Evolutionary conservation across 2,329 filamentous ascomycete species (phyloP).

Genomic region (Dendrostoma leiphaemia): DNA sequence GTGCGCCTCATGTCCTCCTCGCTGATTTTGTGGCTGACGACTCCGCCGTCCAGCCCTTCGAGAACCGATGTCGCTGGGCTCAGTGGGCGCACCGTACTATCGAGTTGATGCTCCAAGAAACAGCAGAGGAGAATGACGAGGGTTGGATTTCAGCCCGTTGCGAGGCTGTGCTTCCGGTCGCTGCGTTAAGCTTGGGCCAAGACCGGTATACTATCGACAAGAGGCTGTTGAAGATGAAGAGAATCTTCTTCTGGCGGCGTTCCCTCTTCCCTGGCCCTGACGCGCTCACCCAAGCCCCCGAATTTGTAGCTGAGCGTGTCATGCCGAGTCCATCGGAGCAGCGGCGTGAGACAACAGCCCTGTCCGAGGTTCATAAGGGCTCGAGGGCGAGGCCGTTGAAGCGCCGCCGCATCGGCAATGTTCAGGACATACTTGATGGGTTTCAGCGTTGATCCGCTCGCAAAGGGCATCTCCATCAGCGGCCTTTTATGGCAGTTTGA

Average conservation of each 20-base stretch:
- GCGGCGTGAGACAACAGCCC: too few relatives aligned
- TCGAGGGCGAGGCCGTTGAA: not conserved
- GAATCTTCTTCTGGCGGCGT: slow-evolving; percentile 9
- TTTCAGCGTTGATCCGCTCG: not conserved
- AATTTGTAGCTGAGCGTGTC: not conserved
- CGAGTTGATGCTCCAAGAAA: not conserved
- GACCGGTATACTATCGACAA: not conserved
- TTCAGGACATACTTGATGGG: not conserved
- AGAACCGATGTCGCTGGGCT: not conserved
- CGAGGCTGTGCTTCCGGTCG: not conserved
- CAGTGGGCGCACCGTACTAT: not conserved
- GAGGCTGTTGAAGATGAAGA: not conserved
- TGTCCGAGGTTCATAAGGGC: not conserved
- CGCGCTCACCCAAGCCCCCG: not conserved
- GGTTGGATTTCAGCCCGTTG: not conserved
- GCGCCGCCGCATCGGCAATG: not conserved
- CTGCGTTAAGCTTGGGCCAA: slow-evolving; percentile 5
- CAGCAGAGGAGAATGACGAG: not conserved
- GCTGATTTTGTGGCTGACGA: not conserved
- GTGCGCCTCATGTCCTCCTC: not conserved
- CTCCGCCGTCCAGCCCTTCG: not conserved
- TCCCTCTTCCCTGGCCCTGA: not conserved
- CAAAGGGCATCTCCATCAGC: too few relatives aligned
- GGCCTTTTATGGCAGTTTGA: too few relatives aligned
- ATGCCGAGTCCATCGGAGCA: too few relatives aligned